Percentiles rank a stretch among this genome's conserved stretches.
Evolutionary conservation across 75 land plant genomes (phyloP).

Genomic region (Cunninghamia lanceolata): DNA sequence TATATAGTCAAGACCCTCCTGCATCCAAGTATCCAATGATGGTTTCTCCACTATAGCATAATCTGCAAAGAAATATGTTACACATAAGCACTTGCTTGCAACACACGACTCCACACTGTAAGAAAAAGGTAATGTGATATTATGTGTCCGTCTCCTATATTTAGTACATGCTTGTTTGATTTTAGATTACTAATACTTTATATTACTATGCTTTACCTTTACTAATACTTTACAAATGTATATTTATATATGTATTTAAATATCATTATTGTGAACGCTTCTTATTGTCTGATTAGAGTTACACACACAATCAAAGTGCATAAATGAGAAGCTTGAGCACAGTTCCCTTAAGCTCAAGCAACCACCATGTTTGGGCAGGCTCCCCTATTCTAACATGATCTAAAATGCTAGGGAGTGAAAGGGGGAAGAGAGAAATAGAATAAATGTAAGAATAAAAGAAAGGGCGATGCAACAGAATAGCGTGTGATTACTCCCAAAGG

Average conservation of each 20-base stretch:
- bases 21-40: conserved; percentile 60
- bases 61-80: conserved; percentile 34
- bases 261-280: not conserved
- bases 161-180: not conserved
- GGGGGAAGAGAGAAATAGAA: not conserved
- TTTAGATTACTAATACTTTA: not conserved
- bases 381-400: not conserved
- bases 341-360: not conserved
- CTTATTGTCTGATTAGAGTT: too few species aligned
- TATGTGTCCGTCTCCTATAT: not conserved
- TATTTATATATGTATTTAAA: not conserved
- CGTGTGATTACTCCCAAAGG: not conserved
- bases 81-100: conserved; percentile 3
- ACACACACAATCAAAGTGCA: too few species aligned
- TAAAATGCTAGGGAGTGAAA: not conserved
- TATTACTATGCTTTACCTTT: not conserved
- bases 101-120: not conserved
- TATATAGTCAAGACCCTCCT: conserved; percentile 77
- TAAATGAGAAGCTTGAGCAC: not conserved
- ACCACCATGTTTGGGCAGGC: not conserved
- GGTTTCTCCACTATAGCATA: conserved; percentile 83
- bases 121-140: not conserved
- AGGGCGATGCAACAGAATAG: not conserved
- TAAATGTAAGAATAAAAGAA: too few species aligned
- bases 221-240: not conserved